Evolutionary conservation across 805 yeast genomes (phyloP), one percentile per base, ranked within the genome.

Genomic region (Ogataea pilisensis): DNA sequence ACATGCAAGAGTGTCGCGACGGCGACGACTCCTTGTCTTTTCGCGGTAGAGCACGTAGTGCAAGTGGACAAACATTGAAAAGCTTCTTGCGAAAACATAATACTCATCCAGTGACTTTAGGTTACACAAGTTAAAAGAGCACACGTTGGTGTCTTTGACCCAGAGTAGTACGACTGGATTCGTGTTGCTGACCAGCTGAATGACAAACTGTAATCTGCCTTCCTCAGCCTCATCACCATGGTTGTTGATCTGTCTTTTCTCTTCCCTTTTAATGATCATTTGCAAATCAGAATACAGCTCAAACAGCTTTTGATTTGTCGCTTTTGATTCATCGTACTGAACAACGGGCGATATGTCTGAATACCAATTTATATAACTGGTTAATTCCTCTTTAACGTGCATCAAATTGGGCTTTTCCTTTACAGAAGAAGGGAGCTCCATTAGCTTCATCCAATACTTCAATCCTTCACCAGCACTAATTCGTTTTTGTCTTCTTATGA

Each of bases 81-180:
- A 4, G 2, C 46, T 31, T 14, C 37, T 36, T 4, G 49, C 50
- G 27, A 52, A 50, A 3, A 38, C 22, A 8, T 37, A 37, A 3
- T 9, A 32, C 1, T 31, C 31, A 5, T 38, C 31, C 2, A 39
- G 19, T 3, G 34, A 31, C 3, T 17, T 22, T 7, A 43, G 11
- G 5, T 37, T 34, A 2, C 14, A 12, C 2, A 50, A 7, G 14
- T 49, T 42, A 24, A 53, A 53, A 1, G 43, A 37, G 14, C 51
- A 45, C 1, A 53, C 19, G 22, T 46, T 52, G 5, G 39, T 45
- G 9, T 43, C 31, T 18, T 47, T 45, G 32, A 42, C 29, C 58
- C 58, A 53, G 3, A 53, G 37, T 6, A 53, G 21, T 2, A 52
- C 18, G 8, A 35, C 33, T 0, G 50, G 46, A 11, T 41, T 21